Evolutionary conservation across 768 basidiomycete species (phyloP), one percentile per base, ranked within the genome.

Genomic region (Trametes meyenii): DNA sequence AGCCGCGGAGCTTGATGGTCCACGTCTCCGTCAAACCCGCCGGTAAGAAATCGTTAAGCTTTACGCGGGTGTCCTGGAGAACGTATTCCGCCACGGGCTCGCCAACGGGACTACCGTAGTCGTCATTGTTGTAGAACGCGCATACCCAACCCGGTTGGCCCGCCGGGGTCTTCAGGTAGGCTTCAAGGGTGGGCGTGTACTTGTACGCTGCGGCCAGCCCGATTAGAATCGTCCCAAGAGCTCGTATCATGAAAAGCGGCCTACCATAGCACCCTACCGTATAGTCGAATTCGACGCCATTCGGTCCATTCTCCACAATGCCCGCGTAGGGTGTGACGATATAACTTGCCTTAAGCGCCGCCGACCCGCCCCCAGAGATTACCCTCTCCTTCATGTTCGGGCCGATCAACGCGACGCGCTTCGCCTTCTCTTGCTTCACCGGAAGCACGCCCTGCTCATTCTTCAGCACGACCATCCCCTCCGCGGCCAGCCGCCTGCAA

Each of bases 311-410:
- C n/a, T 72, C 71, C 14, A 70, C 68, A 24, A 91, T 77, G 8
- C 87, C 89, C 12, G 86, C 81, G 68, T 78, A 87, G 1, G 90
- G 89, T 4, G 83, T 83, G 17, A 86, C 76, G 29, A 84, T 77
- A 76, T 89, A 90, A 16, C 80, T 83, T 1, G 88, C 76, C 61
- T 85, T 88, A 55, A 94, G 78, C 36, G 76, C 71, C 11, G 89
- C 88, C 36, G 90, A 90, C 38, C 91, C 90, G 24, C 91, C 92
- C 13, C 88, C 88, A 19, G 88, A 91, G 46, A 90, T 84, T 6
- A 89, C 78, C 40, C 81, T 73, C 51, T 82, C 84, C 70, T 83
- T 83, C 44, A 84, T 85, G 71, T 89, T 89, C 2, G 88, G 86
- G 0, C 88, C 88, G 57, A 90, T 85, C 49, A 90, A 75, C 5